A percentile compares a stretch with the other conserved stretches of the same genome.
Conservation (phyloP, 2,329 filamentous ascomycete species). For the Tolypocladium endophyticum region DNA sequence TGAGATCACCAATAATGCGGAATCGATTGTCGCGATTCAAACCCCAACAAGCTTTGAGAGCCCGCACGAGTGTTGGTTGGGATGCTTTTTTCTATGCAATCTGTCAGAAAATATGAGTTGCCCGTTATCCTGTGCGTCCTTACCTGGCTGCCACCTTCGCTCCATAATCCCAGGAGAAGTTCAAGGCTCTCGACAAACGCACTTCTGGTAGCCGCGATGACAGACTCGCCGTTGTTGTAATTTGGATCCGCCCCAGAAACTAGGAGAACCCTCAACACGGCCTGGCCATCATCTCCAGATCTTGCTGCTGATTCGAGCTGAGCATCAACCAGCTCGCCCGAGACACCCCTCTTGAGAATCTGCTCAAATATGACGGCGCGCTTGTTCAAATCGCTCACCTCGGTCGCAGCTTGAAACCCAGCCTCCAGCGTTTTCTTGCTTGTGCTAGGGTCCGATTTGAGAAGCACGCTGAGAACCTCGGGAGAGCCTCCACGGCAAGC, state of each 20-base stretch:
- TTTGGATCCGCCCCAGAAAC: conserved; percentile 43
- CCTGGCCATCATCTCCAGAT: conserved; percentile 37
- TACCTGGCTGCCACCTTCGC: conserved; percentile 29
- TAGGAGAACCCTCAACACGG: conserved; percentile 39
- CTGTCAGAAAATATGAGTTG: not conserved
- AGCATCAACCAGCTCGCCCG: conserved; percentile 38
- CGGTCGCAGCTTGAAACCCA: conserved; percentile 45
- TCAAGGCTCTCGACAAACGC: conserved; percentile 39
- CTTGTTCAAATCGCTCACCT: conserved; percentile 37
- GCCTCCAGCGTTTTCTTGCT: conserved; percentile 33
- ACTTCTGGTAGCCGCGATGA: conserved; percentile 42
- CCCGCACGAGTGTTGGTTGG: conserved; percentile 33
- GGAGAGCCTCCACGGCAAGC: conserved; percentile 40
- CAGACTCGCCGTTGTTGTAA: conserved; percentile 42
- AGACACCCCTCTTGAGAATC: conserved; percentile 38
- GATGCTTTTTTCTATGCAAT: conserved; percentile 31
- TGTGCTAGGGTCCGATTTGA: conserved; percentile 28
- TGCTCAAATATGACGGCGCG: conserved; percentile 39
- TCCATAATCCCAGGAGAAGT: conserved; percentile 37
- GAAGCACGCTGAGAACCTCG: conserved; percentile 38
- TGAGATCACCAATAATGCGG: conserved; percentile 36
- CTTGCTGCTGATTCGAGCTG: conserved; percentile 43
- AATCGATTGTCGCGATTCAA: conserved; percentile 37
- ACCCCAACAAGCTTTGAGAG: conserved; percentile 44
- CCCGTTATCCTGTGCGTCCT: conserved; percentile 3